Evolutionary conservation across 2,329 filamentous ascomycete genomes (phyloP).

Genomic region (Cadophora sp.): DNA sequence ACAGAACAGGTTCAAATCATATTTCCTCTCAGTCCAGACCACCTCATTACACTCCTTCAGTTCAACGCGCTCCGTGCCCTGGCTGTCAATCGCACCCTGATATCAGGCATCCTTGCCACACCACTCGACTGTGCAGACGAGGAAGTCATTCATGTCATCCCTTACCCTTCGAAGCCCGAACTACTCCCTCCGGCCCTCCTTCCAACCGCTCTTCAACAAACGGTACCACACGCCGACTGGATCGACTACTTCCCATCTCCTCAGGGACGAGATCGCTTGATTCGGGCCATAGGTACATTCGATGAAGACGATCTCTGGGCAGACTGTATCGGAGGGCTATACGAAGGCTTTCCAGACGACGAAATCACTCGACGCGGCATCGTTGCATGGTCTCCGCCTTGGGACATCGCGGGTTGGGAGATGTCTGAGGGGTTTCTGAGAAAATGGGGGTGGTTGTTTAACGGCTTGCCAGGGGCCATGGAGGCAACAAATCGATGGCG

Average conservation of each 20-base stretch:
- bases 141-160: slow-evolving; percentile 43
- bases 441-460: slow-evolving; percentile 48
- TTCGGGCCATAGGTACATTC: slow-evolving; percentile 47
- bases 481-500: slow-evolving; percentile 50
- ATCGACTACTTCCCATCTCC: slow-evolving; percentile 52
- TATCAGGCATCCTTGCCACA: slow-evolving; percentile 45
- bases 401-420: slow-evolving; percentile 51
- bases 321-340: slow-evolving; percentile 52
- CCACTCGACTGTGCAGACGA: slow-evolving; percentile 44
- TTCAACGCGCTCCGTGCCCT: slow-evolving; percentile 50
- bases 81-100: slow-evolving; percentile 47
- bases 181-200: slow-evolving; percentile 46
- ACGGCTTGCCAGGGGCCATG: slow-evolving; percentile 39
- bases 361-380: slow-evolving; percentile 50
- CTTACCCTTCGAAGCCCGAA: slow-evolving; percentile 43
- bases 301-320: slow-evolving; percentile 54
- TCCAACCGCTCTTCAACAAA: slow-evolving; percentile 51
- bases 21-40: slow-evolving; percentile 51
- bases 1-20: slow-evolving; percentile 40
- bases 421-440: slow-evolving; percentile 50
- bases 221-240: slow-evolving; percentile 49
- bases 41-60: slow-evolving; percentile 52
- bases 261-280: slow-evolving; percentile 50
- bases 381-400: slow-evolving; percentile 52
- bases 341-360: slow-evolving; percentile 52